Base-by-base conservation (phyloP, 2,329 filamentous ascomycete genomes). In the Lanzia echinophila region DNA sequence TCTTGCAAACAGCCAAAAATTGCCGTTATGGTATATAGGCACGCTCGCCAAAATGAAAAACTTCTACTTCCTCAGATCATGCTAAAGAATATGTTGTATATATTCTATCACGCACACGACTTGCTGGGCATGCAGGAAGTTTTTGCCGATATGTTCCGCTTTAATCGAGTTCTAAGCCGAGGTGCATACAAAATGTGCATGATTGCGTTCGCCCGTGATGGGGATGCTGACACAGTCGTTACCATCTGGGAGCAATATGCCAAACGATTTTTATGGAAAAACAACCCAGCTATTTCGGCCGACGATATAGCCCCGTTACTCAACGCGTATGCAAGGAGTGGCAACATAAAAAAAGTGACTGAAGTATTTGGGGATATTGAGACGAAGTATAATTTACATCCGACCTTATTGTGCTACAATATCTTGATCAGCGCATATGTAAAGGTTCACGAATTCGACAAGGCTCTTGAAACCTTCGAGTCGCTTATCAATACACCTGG, bases 361-460 rank as follows among this genome's bases (percentile, higher is more conserved):
- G 68, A 73, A 19, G 78, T 84, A 34, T 86, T 96, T 57, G 65
- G 81, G 45, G 73, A 77, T n/a, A 81, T 94, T 53, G 65, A 67
- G 22, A 62, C 70, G 6, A 73, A 81, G 47, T 84, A 83, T 62
- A 70, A 73, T 1, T 62, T 86, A 15, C 60, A 72, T 41, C 85
- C 84, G 6, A 80, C 82, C 58, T 68, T 77, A 1, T 67, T 75
- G 34, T 82, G 79, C 58, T 95, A 87, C 85, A 95, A 95, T 65
- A 83, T 84, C 20, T 70, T 96, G 28, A 74, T 97, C 44, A 82
- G 85, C 63, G 84, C 86, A 2, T 80, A 90, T 68, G 76, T 78
- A 17, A 82, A 82, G 60, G 78, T 79, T 1, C 76, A 81, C 46
- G 82, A 94, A 65, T 78, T 88, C 42, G 74, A 81, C n/a, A 79